Conservation (phyloP, 2,329 filamentous ascomycete genomes). For the Alternaria gansuensis region DNA sequence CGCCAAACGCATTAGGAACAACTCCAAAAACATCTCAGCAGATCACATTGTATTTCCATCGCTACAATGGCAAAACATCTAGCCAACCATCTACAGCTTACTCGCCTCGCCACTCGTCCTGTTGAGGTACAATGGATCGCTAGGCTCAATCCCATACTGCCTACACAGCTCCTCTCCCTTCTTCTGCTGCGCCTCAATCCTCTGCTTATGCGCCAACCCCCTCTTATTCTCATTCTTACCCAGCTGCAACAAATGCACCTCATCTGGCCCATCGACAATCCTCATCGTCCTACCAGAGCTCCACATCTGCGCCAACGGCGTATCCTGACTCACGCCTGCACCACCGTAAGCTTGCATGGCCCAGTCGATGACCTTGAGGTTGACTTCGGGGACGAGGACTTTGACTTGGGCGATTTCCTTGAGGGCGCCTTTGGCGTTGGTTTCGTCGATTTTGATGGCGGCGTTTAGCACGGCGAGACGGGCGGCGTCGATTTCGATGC, state of each 20-base stretch:
- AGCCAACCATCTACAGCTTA: conserved; percentile 50
- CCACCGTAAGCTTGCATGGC: conserved; percentile 93
- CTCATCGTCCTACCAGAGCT: conserved; percentile 76
- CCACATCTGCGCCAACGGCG: conserved; percentile 80
- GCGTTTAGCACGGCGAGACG: conserved; percentile 92
- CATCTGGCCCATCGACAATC: conserved; percentile 92
- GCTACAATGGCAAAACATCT: not conserved
- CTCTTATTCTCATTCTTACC: conserved; percentile 81
- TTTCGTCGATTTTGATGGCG: conserved; percentile 90
- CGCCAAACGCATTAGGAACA: no score
- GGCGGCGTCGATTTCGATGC: conserved; percentile 92
- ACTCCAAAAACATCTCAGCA: no score
- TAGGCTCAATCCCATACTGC: conserved; percentile 62
- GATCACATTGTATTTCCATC: not conserved
- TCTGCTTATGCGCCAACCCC: conserved; percentile 67
- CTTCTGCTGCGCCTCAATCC: conserved; percentile 70
- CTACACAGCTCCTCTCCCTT: conserved; percentile 72
- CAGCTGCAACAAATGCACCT: conserved; percentile 82
- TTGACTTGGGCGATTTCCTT: conserved; percentile 97
- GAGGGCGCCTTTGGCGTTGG: conserved; percentile 86
- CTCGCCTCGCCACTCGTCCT: conserved; percentile 52
- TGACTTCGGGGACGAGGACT: conserved; percentile 83
- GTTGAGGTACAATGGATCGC: conserved; percentile 55
- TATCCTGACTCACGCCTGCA: conserved; percentile 92
- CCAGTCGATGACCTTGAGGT: conserved; percentile 88